Conservation (phyloP, 805 yeast species). For the Metschnikowia borealis region DNA sequence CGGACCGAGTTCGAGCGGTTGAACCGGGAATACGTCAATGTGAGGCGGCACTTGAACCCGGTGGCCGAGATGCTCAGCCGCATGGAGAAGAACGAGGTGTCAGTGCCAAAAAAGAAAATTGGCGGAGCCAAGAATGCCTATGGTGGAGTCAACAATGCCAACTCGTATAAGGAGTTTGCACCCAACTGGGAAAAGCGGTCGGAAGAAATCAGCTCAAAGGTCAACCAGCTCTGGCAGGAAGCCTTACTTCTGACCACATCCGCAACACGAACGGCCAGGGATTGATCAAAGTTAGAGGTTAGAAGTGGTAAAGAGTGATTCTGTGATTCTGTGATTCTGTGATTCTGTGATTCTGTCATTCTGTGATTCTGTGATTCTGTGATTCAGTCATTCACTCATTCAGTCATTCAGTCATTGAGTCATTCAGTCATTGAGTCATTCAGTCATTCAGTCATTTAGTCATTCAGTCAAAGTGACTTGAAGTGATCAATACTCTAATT, state of each 20-base stretch:
- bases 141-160: constrained; percentile 18
- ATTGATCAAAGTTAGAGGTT: too few species aligned
- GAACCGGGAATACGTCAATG: constrained; percentile 67
- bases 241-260: constrained; percentile 25
- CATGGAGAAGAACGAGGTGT: constrained; percentile 27
- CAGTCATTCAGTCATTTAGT: too few species aligned
- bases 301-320: too few species aligned
- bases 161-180: constrained; percentile 33
- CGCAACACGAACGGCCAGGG: too few species aligned
- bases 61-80: constrained; percentile 59
- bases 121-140: constrained; percentile 8
- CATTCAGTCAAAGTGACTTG: too few species aligned
- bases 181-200: constrained; percentile 31
- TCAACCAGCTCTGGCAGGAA: constrained; percentile 40
- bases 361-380: too few species aligned
- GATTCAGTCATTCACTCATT: too few species aligned
- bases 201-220: constrained; percentile 21
- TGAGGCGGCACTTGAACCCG: constrained; percentile 69
- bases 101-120: constrained; percentile 21
- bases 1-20: constrained; percentile 77
- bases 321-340: too few species aligned
- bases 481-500: too few species aligned
- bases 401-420: too few species aligned
- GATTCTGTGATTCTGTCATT: too few species aligned
- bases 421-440: too few species aligned